Percentiles rank a stretch among this genome's conserved stretches.
These are phyloP conservation scores for Tetrahymena borealis DNA, from an alignment of 73 alveolate species.

Conservation along the genomic window DNA sequence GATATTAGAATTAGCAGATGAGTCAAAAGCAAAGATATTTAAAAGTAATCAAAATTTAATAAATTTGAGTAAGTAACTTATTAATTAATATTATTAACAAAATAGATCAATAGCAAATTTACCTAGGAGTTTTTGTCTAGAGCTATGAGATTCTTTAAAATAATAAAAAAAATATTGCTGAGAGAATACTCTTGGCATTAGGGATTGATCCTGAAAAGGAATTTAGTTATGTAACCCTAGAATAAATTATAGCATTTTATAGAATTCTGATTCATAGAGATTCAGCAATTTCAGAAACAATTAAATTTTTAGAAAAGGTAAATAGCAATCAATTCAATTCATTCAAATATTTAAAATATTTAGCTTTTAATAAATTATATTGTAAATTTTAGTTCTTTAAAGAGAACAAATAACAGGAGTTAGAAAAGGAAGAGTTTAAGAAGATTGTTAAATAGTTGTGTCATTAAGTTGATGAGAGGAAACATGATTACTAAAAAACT, in stretches of 20 bases:
- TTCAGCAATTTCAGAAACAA: not conserved
- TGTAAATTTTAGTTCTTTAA: not conserved
- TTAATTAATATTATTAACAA: not conserved
- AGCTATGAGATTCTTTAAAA: not conserved
- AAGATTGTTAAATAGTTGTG: not conserved
- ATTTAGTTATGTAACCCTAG: not conserved
- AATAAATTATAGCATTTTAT: not conserved
- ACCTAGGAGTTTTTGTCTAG: not conserved
- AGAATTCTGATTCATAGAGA: not conserved
- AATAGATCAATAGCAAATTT: not conserved
- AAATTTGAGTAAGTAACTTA: not conserved
- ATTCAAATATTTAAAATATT: no score
- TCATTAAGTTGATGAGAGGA: not conserved
- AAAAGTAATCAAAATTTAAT: not conserved
- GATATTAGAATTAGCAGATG: not conserved
- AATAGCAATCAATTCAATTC: no score
- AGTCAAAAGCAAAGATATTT: not conserved
- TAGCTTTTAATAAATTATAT: no score
- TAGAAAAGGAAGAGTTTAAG: not conserved
- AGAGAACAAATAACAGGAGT: not conserved
- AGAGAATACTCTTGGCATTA: not conserved
- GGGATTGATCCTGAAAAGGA: not conserved
- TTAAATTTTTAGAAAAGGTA: not conserved
- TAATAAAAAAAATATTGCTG: not conserved
- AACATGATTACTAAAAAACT: not conserved